Base-by-base conservation (phyloP, 2,329 filamentous ascomycete genomes). In the Pseudocercospora ulei region DNA sequence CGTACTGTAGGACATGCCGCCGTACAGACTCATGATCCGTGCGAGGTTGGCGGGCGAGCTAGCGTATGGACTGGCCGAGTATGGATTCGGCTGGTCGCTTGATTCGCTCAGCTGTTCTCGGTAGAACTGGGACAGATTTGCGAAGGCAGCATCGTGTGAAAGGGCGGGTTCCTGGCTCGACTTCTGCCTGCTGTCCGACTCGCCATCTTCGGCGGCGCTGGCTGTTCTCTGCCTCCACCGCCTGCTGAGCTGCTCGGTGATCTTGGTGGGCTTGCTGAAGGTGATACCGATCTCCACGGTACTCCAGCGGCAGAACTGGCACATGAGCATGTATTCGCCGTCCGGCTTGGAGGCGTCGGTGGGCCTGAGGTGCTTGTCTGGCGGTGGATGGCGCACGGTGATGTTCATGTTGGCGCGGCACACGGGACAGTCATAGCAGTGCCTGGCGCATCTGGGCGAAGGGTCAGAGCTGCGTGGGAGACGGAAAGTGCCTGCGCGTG, bases 371-470 rank as follows among this genome's bases (percentile, higher is more conserved):
- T 47, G 45, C 5, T 34, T 39, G n/a, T 39, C 36, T 7, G 46
- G 35, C 33, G 67, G 58, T 22, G 71, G 66, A 38, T 86, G 80
- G 44, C 87, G 64, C 12, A 78, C 76, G 37, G 77, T 82, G 36
- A 90, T 78, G 12, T 78, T 72, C 25, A 96, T 71, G 7, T 85
- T 82, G 0, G 85, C 78, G 17, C 83, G 78, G 61, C 90, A 98
- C 48, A 87, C 69, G 0, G 90, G 90, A 54, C 90, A 98, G 58
- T 92, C 84, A 67, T 90, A 96, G 63, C 90, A 98, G 59, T 87
- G 95, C 50, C 90, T 74, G 11, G 85, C 88, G 60, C 90, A 59
- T 49, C 57, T 62, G 37, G 13, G n/a, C 11, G 11, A 29, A 19
- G 16, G 6, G 20, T 55, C 39, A 47, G 30, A 28, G 18, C 14